Evolutionary conservation across 805 yeast genomes (phyloP).

Genomic region (Scheffersomyces spartinae): DNA sequence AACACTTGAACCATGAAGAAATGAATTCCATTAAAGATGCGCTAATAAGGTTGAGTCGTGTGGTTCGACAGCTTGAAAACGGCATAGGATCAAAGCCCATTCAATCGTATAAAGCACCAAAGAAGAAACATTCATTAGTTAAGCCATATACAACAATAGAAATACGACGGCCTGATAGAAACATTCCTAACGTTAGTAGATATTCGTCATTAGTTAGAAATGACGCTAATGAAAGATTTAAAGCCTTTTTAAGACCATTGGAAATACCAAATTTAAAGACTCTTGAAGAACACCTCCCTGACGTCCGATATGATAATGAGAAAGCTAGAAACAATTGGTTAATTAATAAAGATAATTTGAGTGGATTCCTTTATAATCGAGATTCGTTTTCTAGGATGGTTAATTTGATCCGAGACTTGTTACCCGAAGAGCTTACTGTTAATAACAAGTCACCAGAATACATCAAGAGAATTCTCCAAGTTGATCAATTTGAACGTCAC

Average conservation of each 20-base stretch:
- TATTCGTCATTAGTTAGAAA: conserved; percentile 7
- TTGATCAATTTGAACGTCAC: conserved; percentile 12
- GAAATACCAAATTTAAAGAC: conserved; percentile 21
- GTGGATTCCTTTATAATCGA: conserved; percentile 14
- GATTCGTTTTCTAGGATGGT: conserved; percentile 20
- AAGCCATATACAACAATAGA: conserved; percentile 1
- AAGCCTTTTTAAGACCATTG: conserved; percentile 24
- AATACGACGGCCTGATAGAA: conserved; percentile 2
- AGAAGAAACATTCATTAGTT: conserved; percentile 2
- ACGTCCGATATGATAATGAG: conserved; percentile 12
- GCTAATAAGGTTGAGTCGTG: conserved; percentile 1
- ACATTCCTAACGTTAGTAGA: conserved; percentile 6
- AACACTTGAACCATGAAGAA: conserved; percentile 2
- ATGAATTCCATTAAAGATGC: neutral
- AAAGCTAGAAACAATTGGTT: conserved; percentile 18
- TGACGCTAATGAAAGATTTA: conserved; percentile 12
- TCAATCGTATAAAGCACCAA: neutral
- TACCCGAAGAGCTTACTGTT: conserved; percentile 15
- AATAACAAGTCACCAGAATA: neutral
- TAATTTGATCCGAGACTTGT: conserved; percentile 15
- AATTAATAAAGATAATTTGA: neutral
- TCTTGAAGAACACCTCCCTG: conserved; percentile 12
- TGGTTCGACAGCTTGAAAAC: too few species aligned
- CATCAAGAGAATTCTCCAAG: conserved; percentile 5
- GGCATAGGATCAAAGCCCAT: conserved; percentile 1